Evolutionary conservation across 257 asterid genomes (phyloP), one percentile per base, ranked within the genome.

Genomic region (Salvia hispanica): DNA sequence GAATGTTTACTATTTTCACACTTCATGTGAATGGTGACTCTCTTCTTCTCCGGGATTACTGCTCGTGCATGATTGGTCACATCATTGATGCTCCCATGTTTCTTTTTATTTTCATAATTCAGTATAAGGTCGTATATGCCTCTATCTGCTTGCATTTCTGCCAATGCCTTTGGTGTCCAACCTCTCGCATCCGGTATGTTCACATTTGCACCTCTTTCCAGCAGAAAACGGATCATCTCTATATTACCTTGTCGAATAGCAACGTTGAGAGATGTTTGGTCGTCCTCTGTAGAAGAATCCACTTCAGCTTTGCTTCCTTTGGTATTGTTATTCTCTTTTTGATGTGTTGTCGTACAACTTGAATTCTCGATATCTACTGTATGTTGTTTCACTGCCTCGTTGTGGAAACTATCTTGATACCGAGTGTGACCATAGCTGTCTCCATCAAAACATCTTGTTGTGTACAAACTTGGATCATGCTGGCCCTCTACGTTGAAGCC

Each of bases 21-120:
- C 72, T 81, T 87, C 74, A 60, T 70, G 74, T 92, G 90, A 72
- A 92, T 85, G 65, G 95, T 88, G 63, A 89, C 95, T 81, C 97
- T 88, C 79, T 81, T 89, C 75, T 71, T 81, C 64, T 73, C 71
- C 3, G 67, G 55, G 46, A 72, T 72, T 21, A 36, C 37, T 71
- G 56, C 72, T 64, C 79, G 44, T n/a, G 61, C 43, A 61, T 64
- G 51, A 58, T 58, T 56, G 70, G 70, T 43, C 4, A 77, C 58
- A 52, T 71, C 67, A 31, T 62, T 66, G 42, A 70, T 64, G 52
- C 71, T 54, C 46, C 71, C 76, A 0, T 71, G 36, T 71, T 64
- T 77, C 58, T 16, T 74, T 58, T 66, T 65, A 44, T 71, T 77
- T 66, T 85, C 83, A 46, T 71, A 53, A 48, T 67, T 71, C 66